Percentiles rank a stretch among this genome's conserved stretches.
phyloP scores from a whole-genome alignment of 192 early-diverging fungal genomes.

The Backusella macrospora region DNA sequence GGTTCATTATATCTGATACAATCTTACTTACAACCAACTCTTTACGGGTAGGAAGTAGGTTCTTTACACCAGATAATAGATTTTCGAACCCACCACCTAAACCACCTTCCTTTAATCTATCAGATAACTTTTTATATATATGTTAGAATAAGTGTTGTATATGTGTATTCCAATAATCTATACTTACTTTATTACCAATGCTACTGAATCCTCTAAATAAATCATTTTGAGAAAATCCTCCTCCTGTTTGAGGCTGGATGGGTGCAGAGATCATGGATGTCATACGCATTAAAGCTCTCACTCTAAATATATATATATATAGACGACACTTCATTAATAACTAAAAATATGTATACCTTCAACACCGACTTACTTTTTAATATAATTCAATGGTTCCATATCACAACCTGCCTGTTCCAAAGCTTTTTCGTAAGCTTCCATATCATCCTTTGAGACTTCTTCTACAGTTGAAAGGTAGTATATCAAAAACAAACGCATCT shows the following conservation, averaged over 20 bases:
- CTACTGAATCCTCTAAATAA: slow-evolving; percentile 65
- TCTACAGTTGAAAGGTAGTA: slow-evolving; percentile 78
- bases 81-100: slow-evolving; percentile 73
- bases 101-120: slow-evolving; percentile 69
- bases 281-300: slow-evolving; percentile 65
- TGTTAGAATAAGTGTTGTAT: background rate
- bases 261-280: slow-evolving; percentile 53
- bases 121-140: slow-evolving; percentile 54
- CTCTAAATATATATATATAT: slow-evolving; percentile 26
- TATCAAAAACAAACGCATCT: slow-evolving; percentile 87
- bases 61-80: slow-evolving; percentile 88
- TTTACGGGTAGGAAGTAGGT: slow-evolving; percentile 88
- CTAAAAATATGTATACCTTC: background rate
- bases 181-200: slow-evolving; percentile 69
- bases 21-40: slow-evolving; percentile 86
- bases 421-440: slow-evolving; percentile 83
- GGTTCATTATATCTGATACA: slow-evolving; percentile 86
- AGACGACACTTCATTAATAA: background rate
- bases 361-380: slow-evolving; percentile 66
- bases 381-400: slow-evolving; percentile 75
- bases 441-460: slow-evolving; percentile 78
- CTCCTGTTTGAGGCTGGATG: slow-evolving; percentile 34
- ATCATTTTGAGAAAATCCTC: slow-evolving; percentile 48
- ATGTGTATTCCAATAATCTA: background rate
- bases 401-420: slow-evolving; percentile 75